Base-by-base conservation (phyloP, 768 basidiomycete genomes). In the Lanmaoa pseudosensibilis region DNA sequence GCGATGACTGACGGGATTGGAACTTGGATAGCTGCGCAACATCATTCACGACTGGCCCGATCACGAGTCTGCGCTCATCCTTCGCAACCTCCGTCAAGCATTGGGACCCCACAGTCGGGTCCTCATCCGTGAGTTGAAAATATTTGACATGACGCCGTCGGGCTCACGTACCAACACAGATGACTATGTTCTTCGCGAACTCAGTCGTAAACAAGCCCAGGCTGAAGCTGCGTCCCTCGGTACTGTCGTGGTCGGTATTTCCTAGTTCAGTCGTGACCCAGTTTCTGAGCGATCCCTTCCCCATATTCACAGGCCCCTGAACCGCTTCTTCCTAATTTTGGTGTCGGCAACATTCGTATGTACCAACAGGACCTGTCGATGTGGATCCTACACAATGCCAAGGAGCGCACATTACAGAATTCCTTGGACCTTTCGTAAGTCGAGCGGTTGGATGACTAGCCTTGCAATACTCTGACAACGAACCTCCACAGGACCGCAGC, bases 31-130 rank as follows among this genome's bases (percentile, higher is more conserved):
- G 63, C 63, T 64, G 21, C 64, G 64, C 32, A 63, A 62, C 32
- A 64, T 69, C 39, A 63, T 68, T 27, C 73, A 73, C 41, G 63
- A 74, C 53, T 75, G 72, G 73, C 62, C 70, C 10, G 74, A 75
- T 52, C 52, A 61, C 2, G 60, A 67, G n/a, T 58, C 66, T 13
- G 37, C 53, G 1, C 51, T 62, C 5, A 73, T 74, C 38, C 58
- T 74, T 19, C 53, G 50, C 21, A 72, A 73, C 52, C 37, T 75
- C 46, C 63, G 70, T 25, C 50, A 62, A 55, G 72, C 68, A 9
- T 59, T 75, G 57, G 64, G 58, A 27, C 66, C 70, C 6, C 48
- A 67, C 34, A 69, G 67, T 27, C 71, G 69, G 2, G 39, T 75
- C 18, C 66, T 74, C 36, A 65, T 75, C 36, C 71, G 74, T 72